Percentiles rank a stretch among this genome's conserved stretches.
These are phyloP conservation scores for Seiridium cupressi DNA, from an alignment of 2,329 filamentous ascomycete genomes.

Conservation along the genomic window DNA sequence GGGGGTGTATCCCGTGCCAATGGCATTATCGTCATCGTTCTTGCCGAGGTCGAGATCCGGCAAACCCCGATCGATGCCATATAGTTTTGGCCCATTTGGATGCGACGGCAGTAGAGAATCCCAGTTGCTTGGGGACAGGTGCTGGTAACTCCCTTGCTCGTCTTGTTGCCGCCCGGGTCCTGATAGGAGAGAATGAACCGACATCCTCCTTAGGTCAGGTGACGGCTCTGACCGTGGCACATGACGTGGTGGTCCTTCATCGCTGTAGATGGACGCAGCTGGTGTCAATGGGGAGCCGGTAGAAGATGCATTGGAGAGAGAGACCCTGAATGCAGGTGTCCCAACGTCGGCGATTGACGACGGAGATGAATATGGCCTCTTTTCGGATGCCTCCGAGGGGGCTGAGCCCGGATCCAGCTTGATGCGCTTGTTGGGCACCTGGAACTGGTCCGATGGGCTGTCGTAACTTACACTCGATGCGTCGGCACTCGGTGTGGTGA, in stretches of 20 bases:
- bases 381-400: slow-evolving; percentile 19
- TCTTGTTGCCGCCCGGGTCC: slow-evolving; percentile 29
- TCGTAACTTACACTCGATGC: slow-evolving; percentile 14
- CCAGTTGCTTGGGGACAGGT: slow-evolving; percentile 20
- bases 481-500: slow-evolving; percentile 15
- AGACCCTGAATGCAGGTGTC: slow-evolving; percentile 21
- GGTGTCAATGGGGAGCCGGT: slow-evolving; percentile 37
- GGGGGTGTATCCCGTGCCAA: slow-evolving; percentile 41
- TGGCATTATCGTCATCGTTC: slow-evolving; percentile 69
- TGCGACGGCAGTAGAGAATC: slow-evolving; percentile 17
- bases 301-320: slow-evolving; percentile 22
- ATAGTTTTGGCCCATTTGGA: slow-evolving; percentile 44
- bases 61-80: slow-evolving; percentile 70
- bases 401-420: slow-evolving; percentile 21
- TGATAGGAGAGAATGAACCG: slow-evolving; percentile 64
- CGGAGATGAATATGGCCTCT: slow-evolving; percentile 25
- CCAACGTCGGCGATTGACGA: slow-evolving; percentile 26
- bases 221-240: slow-evolving; percentile 17
- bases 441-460: slow-evolving; percentile 18
- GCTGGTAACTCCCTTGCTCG: slow-evolving; percentile 18
- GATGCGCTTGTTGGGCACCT: slow-evolving; percentile 24
- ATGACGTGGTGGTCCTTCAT: slow-evolving; percentile 30
- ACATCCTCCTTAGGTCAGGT: slow-evolving; percentile 43
- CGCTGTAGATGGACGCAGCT: slow-evolving; percentile 36
- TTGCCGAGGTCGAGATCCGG: slow-evolving; percentile 67